phyloP scores from a whole-genome alignment of 2,329 filamentous ascomycete genomes.

The Xylaria sp. region DNA sequence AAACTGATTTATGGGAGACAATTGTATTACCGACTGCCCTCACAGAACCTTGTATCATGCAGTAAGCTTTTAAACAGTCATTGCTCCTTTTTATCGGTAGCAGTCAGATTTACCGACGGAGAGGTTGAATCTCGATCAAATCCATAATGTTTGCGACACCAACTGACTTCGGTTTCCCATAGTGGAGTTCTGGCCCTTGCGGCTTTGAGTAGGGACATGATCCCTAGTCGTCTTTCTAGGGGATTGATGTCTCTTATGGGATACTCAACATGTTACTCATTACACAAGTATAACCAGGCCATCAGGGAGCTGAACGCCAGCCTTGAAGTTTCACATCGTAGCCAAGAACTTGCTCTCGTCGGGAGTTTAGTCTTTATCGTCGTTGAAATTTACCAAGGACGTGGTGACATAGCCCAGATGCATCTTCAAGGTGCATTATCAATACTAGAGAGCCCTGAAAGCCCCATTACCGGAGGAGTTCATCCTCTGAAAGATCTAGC shows the following conservation, averaged over 20 bases:
- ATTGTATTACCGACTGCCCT: slow-evolving; percentile 9
- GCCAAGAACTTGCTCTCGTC: background rate
- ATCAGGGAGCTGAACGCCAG: slow-evolving; percentile 11
- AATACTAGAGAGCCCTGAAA: background rate
- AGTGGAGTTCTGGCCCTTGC: background rate
- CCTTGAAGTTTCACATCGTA: background rate
- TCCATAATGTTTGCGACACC: background rate
- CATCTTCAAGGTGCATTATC: background rate
- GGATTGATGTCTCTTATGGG: background rate
- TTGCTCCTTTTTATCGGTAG: background rate
- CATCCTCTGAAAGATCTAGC: background rate
- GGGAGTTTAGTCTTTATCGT: background rate
- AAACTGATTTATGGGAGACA: slow-evolving; percentile 10
- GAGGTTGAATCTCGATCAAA: background rate
- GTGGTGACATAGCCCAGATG: background rate
- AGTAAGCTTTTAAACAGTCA: slow-evolving; percentile 2
- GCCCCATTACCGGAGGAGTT: background rate
- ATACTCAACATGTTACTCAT: slow-evolving; percentile 7
- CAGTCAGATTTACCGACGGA: background rate
- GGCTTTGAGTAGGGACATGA: background rate
- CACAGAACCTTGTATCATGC: slow-evolving; percentile 19
- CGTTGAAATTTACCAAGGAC: background rate
- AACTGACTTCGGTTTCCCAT: background rate
- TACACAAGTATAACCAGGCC: slow-evolving; percentile 19
- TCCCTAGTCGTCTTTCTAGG: background rate